Evolutionary conservation across 495 filamentous ascomycete genomes (phyloP).

Genomic region (Recurvomyces mirabilis): DNA sequence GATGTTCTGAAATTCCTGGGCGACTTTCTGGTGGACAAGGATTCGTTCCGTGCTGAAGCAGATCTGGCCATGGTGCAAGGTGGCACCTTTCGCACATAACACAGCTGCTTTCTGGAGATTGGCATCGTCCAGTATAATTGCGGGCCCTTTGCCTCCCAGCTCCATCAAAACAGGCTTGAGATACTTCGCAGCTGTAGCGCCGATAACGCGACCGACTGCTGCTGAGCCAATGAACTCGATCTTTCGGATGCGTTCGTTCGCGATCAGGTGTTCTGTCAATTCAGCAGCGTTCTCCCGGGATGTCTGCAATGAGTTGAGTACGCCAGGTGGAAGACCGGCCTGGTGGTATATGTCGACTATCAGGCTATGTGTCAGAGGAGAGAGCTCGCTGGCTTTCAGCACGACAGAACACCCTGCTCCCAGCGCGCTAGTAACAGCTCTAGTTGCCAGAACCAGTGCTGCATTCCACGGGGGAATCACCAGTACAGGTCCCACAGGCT

Average conservation of each 20-base stretch:
- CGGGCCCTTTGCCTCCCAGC: conserved; percentile 27
- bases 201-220: conserved; percentile 26
- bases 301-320: conserved; percentile 23
- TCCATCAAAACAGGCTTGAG: conserved; percentile 30
- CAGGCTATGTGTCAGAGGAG: conserved; percentile 22
- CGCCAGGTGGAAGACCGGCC: conserved; percentile 25
- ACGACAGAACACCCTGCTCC: conserved; percentile 30
- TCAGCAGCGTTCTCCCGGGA: conserved; percentile 22
- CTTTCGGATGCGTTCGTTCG: conserved; percentile 25
- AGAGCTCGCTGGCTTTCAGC: conserved; percentile 26
- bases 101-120: conserved; percentile 24
- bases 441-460: conserved; percentile 23
- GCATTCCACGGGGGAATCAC: conserved; percentile 29
- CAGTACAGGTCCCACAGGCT: conserved; percentile 25
- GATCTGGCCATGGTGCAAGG: conserved; percentile 31
- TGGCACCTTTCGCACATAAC: conserved; percentile 24
- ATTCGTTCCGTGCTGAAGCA: conserved; percentile 31
- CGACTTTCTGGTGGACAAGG: conserved; percentile 21
- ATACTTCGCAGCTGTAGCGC: conserved; percentile 24
- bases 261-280: conserved; percentile 24
- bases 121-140: conserved; percentile 30
- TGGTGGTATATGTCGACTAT: conserved; percentile 23
- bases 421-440: conserved; percentile 22
- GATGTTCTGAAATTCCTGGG: conserved; percentile 16
- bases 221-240: conserved; percentile 29